Evolutionary conservation across 2,329 filamentous ascomycete genomes (phyloP).

Genomic region (Podosphaera leucotricha): DNA sequence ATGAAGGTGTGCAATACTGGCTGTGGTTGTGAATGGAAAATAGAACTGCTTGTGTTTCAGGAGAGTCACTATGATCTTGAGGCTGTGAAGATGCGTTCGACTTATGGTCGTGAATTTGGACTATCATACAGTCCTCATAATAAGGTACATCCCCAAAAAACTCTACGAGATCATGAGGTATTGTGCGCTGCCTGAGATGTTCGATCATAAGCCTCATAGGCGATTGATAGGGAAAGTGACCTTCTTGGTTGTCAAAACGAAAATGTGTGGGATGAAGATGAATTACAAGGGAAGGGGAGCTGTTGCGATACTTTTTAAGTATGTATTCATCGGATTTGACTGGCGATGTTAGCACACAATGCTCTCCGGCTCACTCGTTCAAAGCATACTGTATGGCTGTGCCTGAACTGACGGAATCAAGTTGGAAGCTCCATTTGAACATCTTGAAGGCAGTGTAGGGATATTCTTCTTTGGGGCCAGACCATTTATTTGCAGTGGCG

Average conservation of each 20-base stretch:
- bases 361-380: neutral
- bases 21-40: slow-evolving; percentile 90
- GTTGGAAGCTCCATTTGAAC: slow-evolving; percentile 21
- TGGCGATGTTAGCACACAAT: slow-evolving; percentile 16
- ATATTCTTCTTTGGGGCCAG: slow-evolving; percentile 26
- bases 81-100: slow-evolving; percentile 37
- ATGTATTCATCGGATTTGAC: slow-evolving; percentile 58
- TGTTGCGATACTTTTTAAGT: slow-evolving; percentile 51
- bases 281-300: slow-evolving; percentile 60
- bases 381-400: slow-evolving; percentile 26
- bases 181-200: slow-evolving; percentile 49
- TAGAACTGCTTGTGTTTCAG: slow-evolving; percentile 37
- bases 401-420: slow-evolving; percentile 20
- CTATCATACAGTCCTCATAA: slow-evolving; percentile 88
- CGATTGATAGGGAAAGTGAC: slow-evolving; percentile 76
- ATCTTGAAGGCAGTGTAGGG: slow-evolving; percentile 25
- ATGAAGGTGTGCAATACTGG: slow-evolving; percentile 72
- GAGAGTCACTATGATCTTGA: slow-evolving; percentile 30
- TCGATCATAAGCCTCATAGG: slow-evolving; percentile 65
- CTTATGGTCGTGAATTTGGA: slow-evolving; percentile 79
- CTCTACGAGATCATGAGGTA: slow-evolving; percentile 74
- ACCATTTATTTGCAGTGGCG: slow-evolving; percentile 20
- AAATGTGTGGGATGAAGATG: slow-evolving; percentile 75
- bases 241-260: slow-evolving; percentile 80
- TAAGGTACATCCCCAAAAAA: slow-evolving; percentile 59